Evolutionary conservation across 495 filamentous ascomycete genomes (phyloP), one percentile per base, ranked within the genome.

Genomic region (Aspergillus nidulans): DNA sequence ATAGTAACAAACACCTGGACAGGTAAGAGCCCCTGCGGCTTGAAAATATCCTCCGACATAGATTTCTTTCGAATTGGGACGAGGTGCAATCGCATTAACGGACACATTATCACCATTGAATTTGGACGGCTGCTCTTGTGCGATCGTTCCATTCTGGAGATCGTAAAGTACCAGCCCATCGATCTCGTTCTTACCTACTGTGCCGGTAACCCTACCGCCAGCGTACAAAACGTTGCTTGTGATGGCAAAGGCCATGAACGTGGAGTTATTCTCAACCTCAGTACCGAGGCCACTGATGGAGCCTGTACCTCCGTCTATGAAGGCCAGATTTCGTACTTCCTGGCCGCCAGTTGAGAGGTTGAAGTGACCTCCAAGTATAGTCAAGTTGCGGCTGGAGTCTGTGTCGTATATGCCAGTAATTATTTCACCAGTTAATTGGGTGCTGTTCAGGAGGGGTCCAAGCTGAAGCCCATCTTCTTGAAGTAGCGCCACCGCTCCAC

Each of bases 301-400:
- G 57, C 85, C 69, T 19, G 80, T 72, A 55, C 81, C 77, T 24
- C 79, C 78, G 56, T 88, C 81, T 52, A 97, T 78, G 63, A 97
- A 76, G 25, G 85, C 75, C 15, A 99, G 76, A 62, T 96, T 96
- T 50, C 89, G 71, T 52, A 96, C 77, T 4, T 74, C 74, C 0
- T 85, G 86, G 16, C 87, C 90, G 60, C 76, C 82, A 21, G 79
- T 81, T 15, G 74, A 83, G 4, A 89, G 84, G 28, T 79, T 81
- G 67, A 99, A 99, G 57, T 91, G 89, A 2, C 94, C 94, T 52
- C 88, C 95, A 36, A 97, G 75, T 24, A 97, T 81, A 4, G 95
- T 97, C 24, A 92, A 72, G 62, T 97, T 96, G 49, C 82, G 79
- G 36, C 73, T 76, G 49, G 80, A 83, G 25, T 74, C 72, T 15